Evolutionary conservation across 1,284 basidiomycete species (phyloP), one percentile per base, ranked within the genome.

Genomic region (Cystobasidium slooffiae): DNA sequence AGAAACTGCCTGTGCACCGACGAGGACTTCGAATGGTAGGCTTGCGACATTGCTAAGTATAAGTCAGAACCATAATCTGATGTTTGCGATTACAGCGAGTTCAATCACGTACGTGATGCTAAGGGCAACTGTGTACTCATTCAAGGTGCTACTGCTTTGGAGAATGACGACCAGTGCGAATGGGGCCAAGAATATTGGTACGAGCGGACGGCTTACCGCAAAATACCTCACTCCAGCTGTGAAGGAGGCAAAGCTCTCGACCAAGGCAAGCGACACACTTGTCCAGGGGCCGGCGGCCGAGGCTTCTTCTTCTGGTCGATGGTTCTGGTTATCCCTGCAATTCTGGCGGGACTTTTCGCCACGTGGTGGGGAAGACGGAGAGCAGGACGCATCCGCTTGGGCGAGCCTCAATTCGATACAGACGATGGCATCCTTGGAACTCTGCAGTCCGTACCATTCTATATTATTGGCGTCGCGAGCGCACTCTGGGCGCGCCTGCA

Each of bases 21-120:
- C 10, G 84, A 85, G 0, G 94, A 97, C 84, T 97, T 97, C 82
- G 94, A 97, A 84, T 97, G 94, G 93, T 93, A 76, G 76, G 87
- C 41, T 24, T 20, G 7, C 9, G 16, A 24, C 55, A 22, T 62
- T 41, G 7, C 49, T 49, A 31, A 9, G 44, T 52, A 20, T 51
- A 31, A 61, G 55, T 31, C 51, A n/a, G 47, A 20, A 24, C 18
- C 10, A 49, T 12, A 12, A 24, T 6, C 61, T 63, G n/a, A 63
- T 14, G 18, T 6, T 3, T 12, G 6, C 44, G 1, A 39, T 65
- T 46, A 20, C 75, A 93, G 93, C 80, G 94, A 97, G 84, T 97
- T 94, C 85, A 97, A 97, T 82, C 85, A 94, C 80, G 85, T 87
- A 74, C 89, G 89, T 76, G 86, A 94, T 77, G 82, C 81, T 0